A percentile compares a stretch with the other conserved stretches of the same genome.
phyloP scores from a whole-genome alignment of 2,329 filamentous ascomycete genomes.

The Coniochaeta hoffmannii region DNA sequence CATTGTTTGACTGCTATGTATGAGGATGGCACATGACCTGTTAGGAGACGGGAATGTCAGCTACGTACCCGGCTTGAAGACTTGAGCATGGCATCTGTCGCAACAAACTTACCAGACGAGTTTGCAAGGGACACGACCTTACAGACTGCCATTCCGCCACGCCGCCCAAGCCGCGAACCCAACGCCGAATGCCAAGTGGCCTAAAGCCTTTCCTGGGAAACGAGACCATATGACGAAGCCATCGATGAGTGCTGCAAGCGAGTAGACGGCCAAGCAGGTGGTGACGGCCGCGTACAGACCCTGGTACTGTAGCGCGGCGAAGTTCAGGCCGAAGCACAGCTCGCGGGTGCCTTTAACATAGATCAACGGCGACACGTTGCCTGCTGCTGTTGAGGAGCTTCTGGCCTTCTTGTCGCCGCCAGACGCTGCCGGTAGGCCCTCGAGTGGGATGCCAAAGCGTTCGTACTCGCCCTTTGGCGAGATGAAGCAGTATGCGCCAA shows the following conservation, averaged over 20 bases:
- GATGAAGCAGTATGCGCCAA: neutral
- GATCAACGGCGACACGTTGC: neutral
- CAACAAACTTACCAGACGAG: too few species aligned
- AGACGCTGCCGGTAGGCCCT: neutral
- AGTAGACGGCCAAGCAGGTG: neutral
- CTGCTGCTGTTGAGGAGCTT: too few species aligned
- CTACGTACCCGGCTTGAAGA: too few species aligned
- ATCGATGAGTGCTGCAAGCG: neutral
- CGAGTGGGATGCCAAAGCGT: neutral
- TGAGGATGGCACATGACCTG: too few species aligned
- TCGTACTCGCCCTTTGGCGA: neutral
- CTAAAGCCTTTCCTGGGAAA: neutral
- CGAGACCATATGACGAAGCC: neutral
- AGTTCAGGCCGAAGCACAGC: neutral
- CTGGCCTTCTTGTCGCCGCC: too few species aligned
- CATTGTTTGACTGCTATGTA: too few species aligned
- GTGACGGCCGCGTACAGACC: neutral
- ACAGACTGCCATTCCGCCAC: too few species aligned
- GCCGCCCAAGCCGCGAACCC: neutral
- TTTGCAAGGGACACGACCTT: too few species aligned
- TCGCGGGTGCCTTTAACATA: neutral
- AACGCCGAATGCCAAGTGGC: neutral
- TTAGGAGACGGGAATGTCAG: too few species aligned
- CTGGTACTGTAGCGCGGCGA: neutral
- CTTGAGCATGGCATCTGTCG: too few species aligned